Evolutionary conservation across 1,284 basidiomycete genomes (phyloP).

Genomic region (Leccinum huronense): DNA sequence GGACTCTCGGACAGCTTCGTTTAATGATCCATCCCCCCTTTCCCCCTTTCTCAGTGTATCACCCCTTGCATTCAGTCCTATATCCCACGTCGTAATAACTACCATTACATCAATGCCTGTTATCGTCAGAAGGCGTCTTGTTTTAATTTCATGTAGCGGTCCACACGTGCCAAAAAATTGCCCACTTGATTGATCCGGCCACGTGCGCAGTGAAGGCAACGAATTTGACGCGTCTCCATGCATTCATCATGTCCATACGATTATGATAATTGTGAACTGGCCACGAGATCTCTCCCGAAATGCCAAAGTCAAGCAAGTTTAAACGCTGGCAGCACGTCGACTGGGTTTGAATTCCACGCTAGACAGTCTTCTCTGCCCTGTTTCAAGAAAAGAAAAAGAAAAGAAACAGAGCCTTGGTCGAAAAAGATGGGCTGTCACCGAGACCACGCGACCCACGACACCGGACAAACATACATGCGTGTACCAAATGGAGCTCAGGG

Average conservation of each 20-base stretch:
- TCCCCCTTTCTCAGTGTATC: conserved; percentile 21
- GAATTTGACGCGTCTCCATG: conserved; percentile 27
- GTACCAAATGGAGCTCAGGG: conserved; percentile 12
- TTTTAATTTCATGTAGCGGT: conserved; percentile 22
- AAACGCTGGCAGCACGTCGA: conserved; percentile 23
- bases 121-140: conserved; percentile 19
- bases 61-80: conserved; percentile 22
- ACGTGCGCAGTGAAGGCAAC: conserved; percentile 14
- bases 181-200: conserved; percentile 25
- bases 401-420: conserved; percentile 1
- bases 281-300: conserved; percentile 12
- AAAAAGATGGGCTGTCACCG: conserved; percentile 4
- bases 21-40: conserved; percentile 22
- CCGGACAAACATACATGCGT: conserved; percentile 14
- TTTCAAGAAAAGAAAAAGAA: conserved; percentile 19
- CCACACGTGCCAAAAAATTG: conserved; percentile 14
- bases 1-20: conserved; percentile 20
- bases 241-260: neutral
- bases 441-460: conserved; percentile 24
- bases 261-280: neutral
- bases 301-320: conserved; percentile 30
- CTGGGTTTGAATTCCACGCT: conserved; percentile 26
- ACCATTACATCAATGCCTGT: conserved; percentile 24
- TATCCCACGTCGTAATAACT: conserved; percentile 29
- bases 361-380: conserved; percentile 21